These are phyloP conservation scores for Haplosporangium sp. DNA, from an alignment of 371 early-diverging fungal species.

Conservation along the genomic window DNA sequence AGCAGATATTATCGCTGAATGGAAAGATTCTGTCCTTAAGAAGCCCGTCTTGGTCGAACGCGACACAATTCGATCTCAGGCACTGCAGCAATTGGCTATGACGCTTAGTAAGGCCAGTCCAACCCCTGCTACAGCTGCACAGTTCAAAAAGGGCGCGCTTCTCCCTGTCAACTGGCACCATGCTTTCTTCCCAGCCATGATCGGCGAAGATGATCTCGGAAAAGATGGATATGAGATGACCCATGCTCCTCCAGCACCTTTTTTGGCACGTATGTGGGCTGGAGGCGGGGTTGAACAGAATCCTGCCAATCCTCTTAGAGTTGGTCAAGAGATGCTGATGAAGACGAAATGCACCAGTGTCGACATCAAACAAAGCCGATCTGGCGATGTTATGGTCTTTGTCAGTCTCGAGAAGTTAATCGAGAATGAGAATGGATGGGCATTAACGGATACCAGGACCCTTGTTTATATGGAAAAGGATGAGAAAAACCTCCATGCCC, in stretches of 20 bases:
- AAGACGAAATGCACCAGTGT: conserved; percentile 65
- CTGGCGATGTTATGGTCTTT: conserved; percentile 73
- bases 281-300: conserved; percentile 78
- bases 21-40: conserved; percentile 33
- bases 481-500: conserved; percentile 22
- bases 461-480: conserved; percentile 75
- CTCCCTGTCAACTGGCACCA: conserved; percentile 85
- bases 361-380: conserved; percentile 61
- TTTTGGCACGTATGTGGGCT: conserved; percentile 87
- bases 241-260: conserved; percentile 83
- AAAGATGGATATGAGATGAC: conserved; percentile 83
- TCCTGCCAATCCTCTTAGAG: conserved; percentile 66
- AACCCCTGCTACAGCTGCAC: conserved; percentile 51
- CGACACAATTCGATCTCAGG: conserved; percentile 47
- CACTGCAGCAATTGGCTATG: conserved; percentile 37
- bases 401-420: conserved; percentile 76
- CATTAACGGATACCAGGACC: conserved; percentile 76
- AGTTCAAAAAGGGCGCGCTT: conserved; percentile 50
- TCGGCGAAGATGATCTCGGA: conserved; percentile 75
- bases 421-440: conserved; percentile 70
- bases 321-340: conserved; percentile 73
- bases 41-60: conserved; percentile 43
- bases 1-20: conserved; percentile 37
- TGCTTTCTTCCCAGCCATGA: conserved; percentile 80
- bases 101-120: conserved; percentile 57